A percentile compares a stretch with the other conserved stretches of the same genome.
These are phyloP conservation scores for Alternaria conjuncta DNA, from an alignment of 2,329 filamentous ascomycete species.

Conservation along the genomic window DNA sequence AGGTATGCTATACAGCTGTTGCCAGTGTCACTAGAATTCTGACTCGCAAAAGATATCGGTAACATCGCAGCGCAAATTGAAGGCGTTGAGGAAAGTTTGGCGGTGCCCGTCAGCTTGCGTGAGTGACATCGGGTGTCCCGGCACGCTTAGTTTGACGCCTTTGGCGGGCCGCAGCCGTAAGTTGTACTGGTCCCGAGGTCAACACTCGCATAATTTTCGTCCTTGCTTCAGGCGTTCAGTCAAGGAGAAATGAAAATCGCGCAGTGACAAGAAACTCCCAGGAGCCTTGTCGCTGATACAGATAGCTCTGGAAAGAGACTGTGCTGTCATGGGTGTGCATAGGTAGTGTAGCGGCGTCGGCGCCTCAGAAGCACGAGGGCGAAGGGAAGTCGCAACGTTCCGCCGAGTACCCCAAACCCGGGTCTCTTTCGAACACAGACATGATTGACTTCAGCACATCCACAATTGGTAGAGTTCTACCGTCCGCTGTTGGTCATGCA, in stretches of 20 bases:
- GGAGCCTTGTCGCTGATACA: background rate
- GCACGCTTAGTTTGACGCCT: background rate
- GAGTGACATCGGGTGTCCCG: constrained; percentile 1
- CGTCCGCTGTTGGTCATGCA: background rate
- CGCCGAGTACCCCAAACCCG: background rate
- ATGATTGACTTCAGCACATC: background rate
- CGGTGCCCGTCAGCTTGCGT: background rate
- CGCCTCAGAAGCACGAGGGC: background rate
- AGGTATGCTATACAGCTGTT: background rate
- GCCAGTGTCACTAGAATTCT: background rate
- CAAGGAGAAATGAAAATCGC: background rate
- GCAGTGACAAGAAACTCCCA: background rate
- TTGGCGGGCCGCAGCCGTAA: constrained; percentile 3
- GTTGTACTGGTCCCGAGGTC: background rate
- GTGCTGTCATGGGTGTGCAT: background rate
- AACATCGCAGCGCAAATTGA: background rate
- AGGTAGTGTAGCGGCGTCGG: background rate
- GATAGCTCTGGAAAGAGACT: background rate
- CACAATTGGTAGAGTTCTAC: background rate
- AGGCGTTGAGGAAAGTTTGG: constrained; percentile 1
- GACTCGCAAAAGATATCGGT: background rate
- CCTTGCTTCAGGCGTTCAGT: background rate
- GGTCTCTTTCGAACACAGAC: background rate
- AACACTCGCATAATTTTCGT: background rate
- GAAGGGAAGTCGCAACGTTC: background rate